A percentile compares a stretch with the other conserved stretches of the same genome.
Evolutionary conservation across 2,329 filamentous ascomycete genomes (phyloP).

Genomic region (Plectosphaerella plurivora): DNA sequence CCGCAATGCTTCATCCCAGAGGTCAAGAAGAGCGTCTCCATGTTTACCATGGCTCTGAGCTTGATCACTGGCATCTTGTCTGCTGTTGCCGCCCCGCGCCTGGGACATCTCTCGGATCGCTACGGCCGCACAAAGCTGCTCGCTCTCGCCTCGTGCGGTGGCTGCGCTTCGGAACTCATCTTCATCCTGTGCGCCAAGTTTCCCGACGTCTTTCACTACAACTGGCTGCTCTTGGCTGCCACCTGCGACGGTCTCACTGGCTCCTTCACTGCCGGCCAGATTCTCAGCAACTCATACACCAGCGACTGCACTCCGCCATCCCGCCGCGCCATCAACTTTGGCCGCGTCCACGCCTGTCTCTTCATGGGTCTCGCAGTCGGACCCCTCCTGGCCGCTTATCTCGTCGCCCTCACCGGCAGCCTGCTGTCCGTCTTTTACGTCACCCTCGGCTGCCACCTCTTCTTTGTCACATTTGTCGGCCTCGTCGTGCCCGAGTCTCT

Average conservation of each 20-base stretch:
- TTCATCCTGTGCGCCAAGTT: constrained; percentile 75
- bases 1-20: constrained; percentile 75
- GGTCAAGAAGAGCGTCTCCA: constrained; percentile 71
- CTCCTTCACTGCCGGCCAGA: constrained; percentile 78
- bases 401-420: constrained; percentile 71
- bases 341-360: constrained; percentile 83
- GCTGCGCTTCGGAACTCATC: constrained; percentile 68
- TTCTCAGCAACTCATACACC: constrained; percentile 78
- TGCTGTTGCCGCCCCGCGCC: constrained; percentile 74
- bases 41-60: constrained; percentile 72
- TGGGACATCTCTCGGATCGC: constrained; percentile 82
- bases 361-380: constrained; percentile 88
- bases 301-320: constrained; percentile 83
- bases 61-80: constrained; percentile 73
- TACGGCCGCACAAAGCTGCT: constrained; percentile 76
- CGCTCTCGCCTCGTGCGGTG: constrained; percentile 68
- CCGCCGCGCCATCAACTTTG: constrained; percentile 76
- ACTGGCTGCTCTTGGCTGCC: constrained; percentile 73
- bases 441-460: constrained; percentile 64
- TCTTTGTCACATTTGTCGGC: constrained; percentile 69
- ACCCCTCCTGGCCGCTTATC: constrained; percentile 73
- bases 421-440: constrained; percentile 83
- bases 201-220: constrained; percentile 68
- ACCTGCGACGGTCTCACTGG: constrained; percentile 80
- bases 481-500: constrained; percentile 82